phyloP scores from a whole-genome alignment of 2,329 filamentous ascomycete genomes.

The Mycosphaerella sp. region DNA sequence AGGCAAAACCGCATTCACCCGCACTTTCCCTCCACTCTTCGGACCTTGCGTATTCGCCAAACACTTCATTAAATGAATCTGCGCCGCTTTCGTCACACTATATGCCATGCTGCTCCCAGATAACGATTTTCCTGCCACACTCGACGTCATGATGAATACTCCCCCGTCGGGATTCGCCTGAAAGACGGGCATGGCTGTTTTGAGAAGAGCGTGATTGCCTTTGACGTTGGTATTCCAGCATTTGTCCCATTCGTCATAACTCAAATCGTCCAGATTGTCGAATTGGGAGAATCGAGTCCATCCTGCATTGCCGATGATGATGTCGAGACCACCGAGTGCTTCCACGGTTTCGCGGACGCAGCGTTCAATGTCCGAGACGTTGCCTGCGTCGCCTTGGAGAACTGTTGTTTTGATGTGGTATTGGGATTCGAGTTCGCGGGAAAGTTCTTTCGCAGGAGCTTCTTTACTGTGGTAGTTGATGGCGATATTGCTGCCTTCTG shows the following conservation, averaged over 20 bases:
- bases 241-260: conserved; percentile 59
- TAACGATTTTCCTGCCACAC: conserved; percentile 49
- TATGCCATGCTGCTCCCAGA: conserved; percentile 61
- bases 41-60: conserved; percentile 56
- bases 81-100: conserved; percentile 68
- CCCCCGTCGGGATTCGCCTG: conserved; percentile 57
- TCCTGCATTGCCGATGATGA: conserved; percentile 69
- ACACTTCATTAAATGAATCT: conserved; percentile 60
- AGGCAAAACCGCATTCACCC: conserved; percentile 59
- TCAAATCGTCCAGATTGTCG: conserved; percentile 51
- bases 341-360: conserved; percentile 55
- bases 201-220: conserved; percentile 27
- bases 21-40: conserved; percentile 41
- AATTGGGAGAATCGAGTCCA: conserved; percentile 57
- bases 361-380: conserved; percentile 51
- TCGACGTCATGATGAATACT: conserved; percentile 57
- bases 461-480: conserved; percentile 65
- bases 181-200: conserved; percentile 50
- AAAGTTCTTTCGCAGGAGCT: conserved; percentile 54
- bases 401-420: conserved; percentile 49
- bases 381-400: conserved; percentile 61
- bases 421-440: conserved; percentile 48
- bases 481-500: conserved; percentile 60
- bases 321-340: conserved; percentile 63
- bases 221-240: conserved; percentile 59